Base-by-base conservation (phyloP, 2,329 filamentous ascomycete species). In the Ophiostoma sp. region DNA sequence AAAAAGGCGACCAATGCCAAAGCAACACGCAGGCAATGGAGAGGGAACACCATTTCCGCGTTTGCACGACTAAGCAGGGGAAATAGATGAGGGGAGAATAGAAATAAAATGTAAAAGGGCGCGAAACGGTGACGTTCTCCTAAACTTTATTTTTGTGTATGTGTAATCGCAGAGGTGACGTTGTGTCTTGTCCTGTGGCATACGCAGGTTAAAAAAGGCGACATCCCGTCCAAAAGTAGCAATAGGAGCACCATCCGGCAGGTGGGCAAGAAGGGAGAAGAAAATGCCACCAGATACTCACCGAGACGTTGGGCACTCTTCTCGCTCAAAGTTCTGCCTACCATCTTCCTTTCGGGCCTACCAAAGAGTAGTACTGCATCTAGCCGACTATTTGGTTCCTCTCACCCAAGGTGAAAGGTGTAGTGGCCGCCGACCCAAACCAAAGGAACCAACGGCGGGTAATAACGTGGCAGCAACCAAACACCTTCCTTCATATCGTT, bases 161-260 rank as follows among this genome's bases (percentile, higher is more conserved):
- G 55, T 59, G 69, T 63, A 33, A 50, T 69, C 2, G 69, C 55
- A 71, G 39, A 71, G 19, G 69, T 48, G 55, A 71, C 69, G 69
- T 63, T 71, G 69, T 63, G 25, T 71, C 36, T 25, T 25, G 22
- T 11, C 17, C 39, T 7, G 3, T 33, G 3, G 17, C 19, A 11
- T 11, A 55, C 5, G 4, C 17, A n/a, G 28, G 9, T 22, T 12
- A 33, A n/a, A 22, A 39, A 61, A n/a, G 31, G n/a, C 61, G 7
- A 66, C 36, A n/a, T 12, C 22, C 17, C n/a, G 22, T 45, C 15
- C 11, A 17, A 31, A 19, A 59, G 28, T 33, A 59, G 28, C 28
- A 31, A 59, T 33, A 15, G 4, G 22, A 15, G n/a, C n/a, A 55
- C 50, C 4, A 55, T 4, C n/a, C 3, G 19, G n/a, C n/a, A 66